These are phyloP conservation scores for Trichoderma pleuroti DNA, from an alignment of 2,329 filamentous ascomycete species.

Conservation along the genomic window DNA sequence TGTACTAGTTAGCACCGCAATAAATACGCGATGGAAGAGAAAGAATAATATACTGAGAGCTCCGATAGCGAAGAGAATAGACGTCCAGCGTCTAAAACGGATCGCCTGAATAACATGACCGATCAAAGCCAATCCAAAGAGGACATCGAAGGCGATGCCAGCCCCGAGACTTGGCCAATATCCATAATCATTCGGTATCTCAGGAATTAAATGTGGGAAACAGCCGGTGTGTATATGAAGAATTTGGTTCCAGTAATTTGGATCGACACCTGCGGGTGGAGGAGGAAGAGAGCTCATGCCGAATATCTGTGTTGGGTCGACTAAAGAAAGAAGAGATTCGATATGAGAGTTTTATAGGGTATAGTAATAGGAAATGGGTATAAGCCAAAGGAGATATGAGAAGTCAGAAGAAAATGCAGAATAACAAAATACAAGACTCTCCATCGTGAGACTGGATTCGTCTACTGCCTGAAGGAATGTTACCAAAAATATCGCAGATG, in stretches of 20 bases:
- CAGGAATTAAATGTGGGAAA: not conserved
- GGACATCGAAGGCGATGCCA: not conserved
- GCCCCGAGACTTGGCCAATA: not conserved
- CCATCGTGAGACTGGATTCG: not conserved
- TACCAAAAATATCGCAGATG: not conserved
- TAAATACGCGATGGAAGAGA: not conserved
- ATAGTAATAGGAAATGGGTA: not conserved
- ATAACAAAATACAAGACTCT: not conserved
- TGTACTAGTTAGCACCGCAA: not conserved
- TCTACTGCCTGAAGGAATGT: not conserved
- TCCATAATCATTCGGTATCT: not conserved
- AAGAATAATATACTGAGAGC: not conserved
- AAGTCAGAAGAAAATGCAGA: not conserved
- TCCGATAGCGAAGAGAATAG: not conserved
- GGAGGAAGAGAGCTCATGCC: not conserved
- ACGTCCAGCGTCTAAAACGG: not conserved
- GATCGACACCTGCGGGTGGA: not conserved
- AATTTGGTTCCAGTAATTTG: not conserved
- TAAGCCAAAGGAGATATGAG: not conserved
- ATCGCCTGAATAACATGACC: not conserved
- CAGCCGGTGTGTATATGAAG: not conserved
- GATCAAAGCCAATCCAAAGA: not conserved
- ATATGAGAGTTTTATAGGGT: not conserved
- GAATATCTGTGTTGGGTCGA: not conserved
- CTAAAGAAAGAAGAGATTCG: not conserved